Conservation (phyloP, 495 filamentous ascomycete genomes). For the Podospora pseudoanserina region DNA sequence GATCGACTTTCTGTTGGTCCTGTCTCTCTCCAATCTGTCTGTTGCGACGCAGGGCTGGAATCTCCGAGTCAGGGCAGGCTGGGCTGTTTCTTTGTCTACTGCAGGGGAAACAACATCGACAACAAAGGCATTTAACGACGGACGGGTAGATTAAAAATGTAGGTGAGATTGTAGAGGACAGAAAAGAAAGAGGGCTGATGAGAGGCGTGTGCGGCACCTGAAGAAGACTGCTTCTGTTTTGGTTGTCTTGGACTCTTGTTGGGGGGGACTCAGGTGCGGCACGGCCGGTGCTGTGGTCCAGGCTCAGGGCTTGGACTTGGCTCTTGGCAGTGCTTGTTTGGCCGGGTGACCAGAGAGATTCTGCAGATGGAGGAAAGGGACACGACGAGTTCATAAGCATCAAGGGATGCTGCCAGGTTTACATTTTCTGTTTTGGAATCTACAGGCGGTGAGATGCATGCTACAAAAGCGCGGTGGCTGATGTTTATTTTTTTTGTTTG, state of each 20-base stretch:
- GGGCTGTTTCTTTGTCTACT: background rate
- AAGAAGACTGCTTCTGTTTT: slow-evolving; percentile 15
- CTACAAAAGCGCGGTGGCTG: background rate
- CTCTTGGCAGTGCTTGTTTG: background rate
- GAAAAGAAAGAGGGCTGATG: background rate
- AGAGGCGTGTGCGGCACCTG: slow-evolving; percentile 15
- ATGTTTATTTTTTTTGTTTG: background rate
- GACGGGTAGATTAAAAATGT: background rate
- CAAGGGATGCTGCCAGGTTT: background rate
- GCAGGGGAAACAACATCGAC: slow-evolving; percentile 1
- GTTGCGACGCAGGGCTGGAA: background rate
- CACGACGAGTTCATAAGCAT: background rate
- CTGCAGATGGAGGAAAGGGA: background rate
- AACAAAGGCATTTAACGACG: slow-evolving; percentile 1
- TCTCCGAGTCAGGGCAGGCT: background rate
- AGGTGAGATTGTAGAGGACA: background rate
- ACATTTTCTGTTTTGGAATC: background rate
- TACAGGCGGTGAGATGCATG: background rate
- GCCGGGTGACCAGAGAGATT: background rate
- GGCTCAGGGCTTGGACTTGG: slow-evolving; percentile 2
- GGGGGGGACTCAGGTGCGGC: slow-evolving; percentile 8
- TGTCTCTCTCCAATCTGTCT: background rate
- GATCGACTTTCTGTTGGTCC: background rate
- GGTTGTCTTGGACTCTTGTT: background rate
- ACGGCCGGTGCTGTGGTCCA: slow-evolving; percentile 1